Conservation (phyloP, 805 yeast genomes). For the Candida verbasci region DNA sequence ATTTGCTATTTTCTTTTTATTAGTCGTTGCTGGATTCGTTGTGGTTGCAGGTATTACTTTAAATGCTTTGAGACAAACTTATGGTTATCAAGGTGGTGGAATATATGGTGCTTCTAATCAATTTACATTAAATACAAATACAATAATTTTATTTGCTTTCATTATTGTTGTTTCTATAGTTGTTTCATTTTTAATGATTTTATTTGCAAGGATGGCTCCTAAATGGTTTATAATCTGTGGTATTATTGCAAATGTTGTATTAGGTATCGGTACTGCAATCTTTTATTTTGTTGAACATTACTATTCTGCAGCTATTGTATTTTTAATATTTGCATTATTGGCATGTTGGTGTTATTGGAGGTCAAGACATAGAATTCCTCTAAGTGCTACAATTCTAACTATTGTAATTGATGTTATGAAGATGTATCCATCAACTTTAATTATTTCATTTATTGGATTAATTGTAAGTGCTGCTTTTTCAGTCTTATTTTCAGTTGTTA, state of each 20-base stretch:
- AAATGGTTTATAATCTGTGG: constrained; percentile 64
- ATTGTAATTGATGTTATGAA: constrained; percentile 76
- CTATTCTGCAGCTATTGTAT: constrained; percentile 79
- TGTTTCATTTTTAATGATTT: constrained; percentile 51
- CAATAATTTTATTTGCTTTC: constrained; percentile 66
- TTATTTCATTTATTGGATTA: constrained; percentile 59
- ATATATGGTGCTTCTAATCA: constrained; percentile 50
- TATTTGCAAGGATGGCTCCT: constrained; percentile 63
- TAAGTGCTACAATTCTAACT: constrained; percentile 64
- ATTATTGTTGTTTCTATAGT: constrained; percentile 57
- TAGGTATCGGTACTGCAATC: constrained; percentile 75
- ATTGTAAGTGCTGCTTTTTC: constrained; percentile 59
- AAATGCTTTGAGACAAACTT: constrained; percentile 55
- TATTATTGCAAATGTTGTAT: constrained; percentile 57
- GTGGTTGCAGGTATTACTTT: constrained; percentile 68
- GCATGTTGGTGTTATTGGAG: constrained; percentile 72
- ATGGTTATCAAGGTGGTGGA: constrained; percentile 55
- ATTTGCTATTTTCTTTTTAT: constrained; percentile 50
- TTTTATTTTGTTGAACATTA: constrained; percentile 63
- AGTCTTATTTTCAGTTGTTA: constrained; percentile 58
- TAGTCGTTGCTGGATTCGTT: constrained; percentile 57
- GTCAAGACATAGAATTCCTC: constrained; percentile 66
- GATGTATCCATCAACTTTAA: constrained; percentile 62
- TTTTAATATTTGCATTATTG: constrained; percentile 58
- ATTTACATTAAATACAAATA: constrained; percentile 72